Evolutionary conservation across 2,329 filamentous ascomycete species (phyloP), one percentile per base, ranked within the genome.

Genomic region (Cladosporium halotolerans): DNA sequence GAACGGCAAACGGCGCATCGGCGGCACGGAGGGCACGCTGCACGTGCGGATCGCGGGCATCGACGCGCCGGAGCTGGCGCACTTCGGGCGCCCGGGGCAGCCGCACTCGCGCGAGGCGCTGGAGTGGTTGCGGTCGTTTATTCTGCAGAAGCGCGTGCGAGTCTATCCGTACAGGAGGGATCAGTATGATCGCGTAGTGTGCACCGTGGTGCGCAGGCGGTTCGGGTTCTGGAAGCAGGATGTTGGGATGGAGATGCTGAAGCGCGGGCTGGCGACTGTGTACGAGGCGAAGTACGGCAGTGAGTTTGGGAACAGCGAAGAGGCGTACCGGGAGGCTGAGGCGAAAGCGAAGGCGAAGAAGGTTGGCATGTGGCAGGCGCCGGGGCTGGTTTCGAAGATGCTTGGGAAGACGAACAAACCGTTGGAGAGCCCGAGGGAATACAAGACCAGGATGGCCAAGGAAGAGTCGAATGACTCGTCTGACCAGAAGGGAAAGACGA

Each of bases 211-310:
- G 63, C 39, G 47, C 41, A 44, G 60, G 49, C 46, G 55, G 41
- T 65, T 63, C 57, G 34, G 59, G 32, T 70, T 89, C 9, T 77
- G 88, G 55, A 83, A 83, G 60, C 81, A 80, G 54, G 91, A 99
- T 68, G 87, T 99, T 4, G 90, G 92, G 3, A 73, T 91, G 56
- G 87, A 95, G 69, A 95, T 99, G 91, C 72, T 99, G 57, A 88
- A 83, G 72, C 78, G 75, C 18, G 93, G 93, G 0, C 73, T 95
- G 58, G 93, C 92, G 39, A 96, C 89, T 2, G 86, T 93, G 3
- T 99, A 97, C 68, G 93, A 97, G 72, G 92, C 89, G 28, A 97
- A 95, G 71, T 80, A 78, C 4, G 93, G 92, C 3, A 86, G 82
- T 16, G 93, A 97, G 67, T 99, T 93, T 76, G 93, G 93, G 19